Conservation (phyloP, 495 filamentous ascomycete species). For the Penicillium antarcticum region DNA sequence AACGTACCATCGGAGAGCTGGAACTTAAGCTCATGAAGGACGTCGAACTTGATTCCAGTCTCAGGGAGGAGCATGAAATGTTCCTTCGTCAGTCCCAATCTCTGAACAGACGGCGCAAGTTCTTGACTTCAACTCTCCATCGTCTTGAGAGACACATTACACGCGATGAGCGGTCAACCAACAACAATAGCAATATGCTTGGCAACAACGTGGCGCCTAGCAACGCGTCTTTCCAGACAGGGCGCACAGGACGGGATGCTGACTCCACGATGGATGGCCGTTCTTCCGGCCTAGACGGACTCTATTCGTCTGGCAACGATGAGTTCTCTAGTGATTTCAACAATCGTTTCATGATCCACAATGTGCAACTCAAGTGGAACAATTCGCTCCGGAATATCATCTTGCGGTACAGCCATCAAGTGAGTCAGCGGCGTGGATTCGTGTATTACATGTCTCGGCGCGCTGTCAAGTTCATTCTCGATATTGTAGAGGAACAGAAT, state of each 20-base stretch:
- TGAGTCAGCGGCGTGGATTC: slow-evolving; percentile 92
- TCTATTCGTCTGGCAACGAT: slow-evolving; percentile 42
- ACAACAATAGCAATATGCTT: slow-evolving; percentile 20
- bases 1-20: slow-evolving; percentile 60
- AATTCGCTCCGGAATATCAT: slow-evolving; percentile 95
- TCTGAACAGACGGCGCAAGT: slow-evolving; percentile 69
- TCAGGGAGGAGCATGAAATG: slow-evolving; percentile 60
- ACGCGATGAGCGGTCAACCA: slow-evolving; percentile 30
- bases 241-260: slow-evolving; percentile 43
- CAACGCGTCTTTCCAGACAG: slow-evolving; percentile 43
- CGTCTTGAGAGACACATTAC: slow-evolving; percentile 59
- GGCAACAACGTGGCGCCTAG: slow-evolving; percentile 38
- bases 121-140: slow-evolving; percentile 70
- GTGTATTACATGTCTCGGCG: slow-evolving; percentile 95
- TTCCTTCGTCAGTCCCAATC: slow-evolving; percentile 68
- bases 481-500: slow-evolving; percentile 92
- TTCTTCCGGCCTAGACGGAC: slow-evolving; percentile 37
- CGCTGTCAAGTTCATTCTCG: slow-evolving; percentile 95
- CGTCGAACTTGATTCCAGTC: slow-evolving; percentile 47
- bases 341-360: slow-evolving; percentile 97
- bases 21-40: slow-evolving; percentile 58
- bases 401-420: slow-evolving; percentile 94
- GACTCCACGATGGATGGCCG: slow-evolving; percentile 40
- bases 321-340: slow-evolving; percentile 91
- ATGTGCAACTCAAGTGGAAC: slow-evolving; percentile 97